Percentiles rank a stretch among this genome's conserved stretches.
Evolutionary conservation across 805 yeast species (phyloP).

Genomic region (Ogataea glucozyma): DNA sequence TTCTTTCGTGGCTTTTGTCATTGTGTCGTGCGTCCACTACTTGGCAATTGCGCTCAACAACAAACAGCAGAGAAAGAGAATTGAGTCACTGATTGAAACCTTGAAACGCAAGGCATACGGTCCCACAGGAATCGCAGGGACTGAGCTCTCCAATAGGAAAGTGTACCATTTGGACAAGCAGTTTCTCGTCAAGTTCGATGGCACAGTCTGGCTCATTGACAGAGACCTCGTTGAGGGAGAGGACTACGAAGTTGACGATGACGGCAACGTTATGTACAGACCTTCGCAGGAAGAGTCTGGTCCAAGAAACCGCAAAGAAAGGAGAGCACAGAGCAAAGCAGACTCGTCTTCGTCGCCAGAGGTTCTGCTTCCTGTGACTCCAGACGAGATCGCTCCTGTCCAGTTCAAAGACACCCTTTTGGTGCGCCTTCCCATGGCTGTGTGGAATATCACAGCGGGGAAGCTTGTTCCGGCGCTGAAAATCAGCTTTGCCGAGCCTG

Average conservation of each 20-base stretch:
- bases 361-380: conserved; percentile 42
- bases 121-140: conserved; percentile 24
- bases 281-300: conserved; percentile 11
- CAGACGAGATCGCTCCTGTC: conserved; percentile 50
- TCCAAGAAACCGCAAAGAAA: conserved; percentile 20
- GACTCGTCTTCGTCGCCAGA: conserved; percentile 30
- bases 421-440: conserved; percentile 40
- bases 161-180: conserved; percentile 47
- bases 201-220: conserved; percentile 55
- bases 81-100: conserved; percentile 48
- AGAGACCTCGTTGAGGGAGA: conserved; percentile 34
- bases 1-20: conserved; percentile 47
- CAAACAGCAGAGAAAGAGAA: conserved; percentile 56
- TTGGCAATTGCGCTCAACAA: conserved; percentile 54
- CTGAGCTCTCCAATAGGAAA: conserved; percentile 48
- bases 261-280: conserved; percentile 19
- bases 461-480: neutral
- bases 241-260: conserved; percentile 25
- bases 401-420: conserved; percentile 47
- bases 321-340: conserved; percentile 17
- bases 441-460: conserved; percentile 41
- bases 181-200: conserved; percentile 57
- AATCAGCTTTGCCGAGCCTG: neutral
- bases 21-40: conserved; percentile 60
- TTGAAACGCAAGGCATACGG: conserved; percentile 59